phyloP scores from a whole-genome alignment of 1,139 yeast genomes.

The Pichia sp. region DNA sequence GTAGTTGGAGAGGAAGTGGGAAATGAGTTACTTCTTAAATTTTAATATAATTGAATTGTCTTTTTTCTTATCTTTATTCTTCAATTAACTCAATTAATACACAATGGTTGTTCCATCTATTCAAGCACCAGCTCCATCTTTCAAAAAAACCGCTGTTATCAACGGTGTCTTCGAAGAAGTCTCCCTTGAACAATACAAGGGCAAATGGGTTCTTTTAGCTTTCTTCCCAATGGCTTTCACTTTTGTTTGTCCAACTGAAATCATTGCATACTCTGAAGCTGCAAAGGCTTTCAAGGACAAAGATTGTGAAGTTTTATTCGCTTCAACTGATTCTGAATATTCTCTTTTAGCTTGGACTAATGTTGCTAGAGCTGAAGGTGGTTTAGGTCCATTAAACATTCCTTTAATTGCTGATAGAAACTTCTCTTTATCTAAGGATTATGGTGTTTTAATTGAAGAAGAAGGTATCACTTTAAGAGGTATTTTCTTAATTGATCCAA shows the following conservation, averaged over 20 bases:
- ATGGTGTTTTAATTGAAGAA: constrained; percentile 94
- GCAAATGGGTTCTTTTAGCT: constrained; percentile 95
- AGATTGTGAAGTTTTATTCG: constrained; percentile 85
- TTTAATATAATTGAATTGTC: no score
- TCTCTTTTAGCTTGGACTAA: constrained; percentile 97
- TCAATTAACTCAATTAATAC: background rate
- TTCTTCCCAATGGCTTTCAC: constrained; percentile 99
- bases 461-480: constrained; percentile 98
- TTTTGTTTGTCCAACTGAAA: constrained; percentile 98
- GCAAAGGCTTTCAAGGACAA: constrained; percentile 81
- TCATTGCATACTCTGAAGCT: constrained; percentile 96
- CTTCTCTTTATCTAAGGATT: constrained; percentile 90
- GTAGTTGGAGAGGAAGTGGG: no score
- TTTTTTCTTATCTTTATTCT: background rate
- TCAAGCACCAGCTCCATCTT: constrained; percentile 93
- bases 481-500: constrained; percentile 94
- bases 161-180: constrained; percentile 95
- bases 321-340: constrained; percentile 98
- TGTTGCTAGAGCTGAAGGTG: constrained; percentile 95
- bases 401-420: constrained; percentile 96
- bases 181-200: constrained; percentile 90
- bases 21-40: no score
- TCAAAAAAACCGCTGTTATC: constrained; percentile 94
- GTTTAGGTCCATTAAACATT: constrained; percentile 89
- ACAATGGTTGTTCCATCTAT: constrained; percentile 71